Evolutionary conservation across 306 rosid genomes (phyloP), one percentile per base, ranked within the genome.

Genomic region (Aeschynomene evenia): DNA sequence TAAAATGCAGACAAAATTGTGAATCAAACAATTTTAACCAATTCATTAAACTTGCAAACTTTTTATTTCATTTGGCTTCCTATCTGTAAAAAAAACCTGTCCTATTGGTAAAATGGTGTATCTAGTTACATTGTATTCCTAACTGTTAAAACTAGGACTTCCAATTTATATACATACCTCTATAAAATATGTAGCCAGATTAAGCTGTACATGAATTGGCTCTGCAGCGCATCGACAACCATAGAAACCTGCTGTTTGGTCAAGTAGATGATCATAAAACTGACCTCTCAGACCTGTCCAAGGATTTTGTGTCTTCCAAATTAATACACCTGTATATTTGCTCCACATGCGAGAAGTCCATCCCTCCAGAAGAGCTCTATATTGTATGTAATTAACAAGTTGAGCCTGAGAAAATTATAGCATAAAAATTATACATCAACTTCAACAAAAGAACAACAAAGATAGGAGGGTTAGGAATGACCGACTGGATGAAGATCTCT

Each of bases 201-300:
- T 93, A 66, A 93, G 93, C 80, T 93, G 97, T 56, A 93, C 90
- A 63, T 93, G 98, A 72, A 93, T 73, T 46, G 97, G 91, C 73
- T 93, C 98, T 2, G 96, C 97, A 45, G 97, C 98, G 23, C 85
- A 68, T 34, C 94, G 88, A 81, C 97, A 93, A 33, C 97, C 97
- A 83, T 85, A 90, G 84, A 93, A 90, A 71, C 97, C 98, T 1
- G 98, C 97, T 0, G 91, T 93, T 77, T 90, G 98, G 83, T 93
- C 97, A 39, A 86, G 90, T 56, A 93, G 90, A 78, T 90, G 98
- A 69, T 93, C 97, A n/a, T 93, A 90, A 79, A 93, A 86, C 77
- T 93, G 98, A 63, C 98, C 98, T 81, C 97, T 86, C 43, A 93
- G 88, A 76, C 98, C 98, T 18, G 98, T 85, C 98, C 98, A 93